Base-by-base conservation (phyloP, 2,329 filamentous ascomycete species). In the Onygenales sp. region DNA sequence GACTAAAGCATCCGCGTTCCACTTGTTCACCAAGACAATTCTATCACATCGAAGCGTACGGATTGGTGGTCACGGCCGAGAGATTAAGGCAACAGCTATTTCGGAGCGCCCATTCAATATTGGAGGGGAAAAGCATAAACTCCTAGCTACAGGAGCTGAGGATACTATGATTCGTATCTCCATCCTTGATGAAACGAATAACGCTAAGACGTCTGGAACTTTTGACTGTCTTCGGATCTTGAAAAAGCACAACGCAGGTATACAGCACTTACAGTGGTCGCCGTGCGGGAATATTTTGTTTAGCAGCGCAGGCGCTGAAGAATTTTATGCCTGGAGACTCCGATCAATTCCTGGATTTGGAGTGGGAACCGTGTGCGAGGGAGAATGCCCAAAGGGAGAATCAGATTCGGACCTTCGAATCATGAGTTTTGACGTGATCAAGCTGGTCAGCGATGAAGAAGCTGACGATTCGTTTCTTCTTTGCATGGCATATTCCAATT, bases 261-360 rank as follows among this genome's bases (percentile, higher is more conserved):
- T 97, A 7, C 92, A 96, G 66, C 79, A 84, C 57, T 73, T 95
- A 1, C 79, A 79, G 55, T 97, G 89, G 88, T 82, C 86, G 1
- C 65, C 68, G 0, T 78, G 81, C 46, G 80, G 85, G 2, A 68
- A 75, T 1, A 86, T 85, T 60, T 79, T 98, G 2, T 87, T 97
- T 66, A 95, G 88, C 59, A 91, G 89, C 62, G 89, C 82, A 5
- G 93, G 91, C 0, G 85, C 83, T 56, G 92, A 96, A 66, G 92
- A 98, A 68, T 86, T 97, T 58, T 92, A 85, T 61, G 79, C 91
- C 9, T 98, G 93, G 92, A 78, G 81, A 42, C 68, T 92, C 36
- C 75, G 74, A 46, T 63, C 64, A 9, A 66, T 87, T 6, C 75
- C 82, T 31, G 73, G 76, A 1, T 70, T 80, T 53, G 74, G 72